phyloP scores from a whole-genome alignment of 1,284 basidiomycete genomes.

The Earliella scabrosa region DNA sequence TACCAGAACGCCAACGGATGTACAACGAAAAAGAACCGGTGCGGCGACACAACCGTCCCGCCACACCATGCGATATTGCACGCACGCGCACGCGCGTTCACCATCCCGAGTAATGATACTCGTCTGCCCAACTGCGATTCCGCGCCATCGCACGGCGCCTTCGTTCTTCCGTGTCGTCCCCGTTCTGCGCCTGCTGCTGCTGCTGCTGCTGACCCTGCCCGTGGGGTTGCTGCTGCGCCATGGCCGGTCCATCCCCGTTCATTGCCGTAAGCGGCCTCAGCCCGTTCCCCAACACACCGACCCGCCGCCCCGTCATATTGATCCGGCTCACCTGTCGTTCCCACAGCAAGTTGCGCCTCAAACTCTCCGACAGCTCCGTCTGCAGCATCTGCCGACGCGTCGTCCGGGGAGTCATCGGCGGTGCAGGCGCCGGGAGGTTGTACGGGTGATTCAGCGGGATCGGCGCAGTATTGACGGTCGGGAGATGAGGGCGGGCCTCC shows the following conservation, averaged over 20 bases:
- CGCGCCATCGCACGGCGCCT: constrained; percentile 52
- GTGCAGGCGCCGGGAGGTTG: constrained; percentile 68
- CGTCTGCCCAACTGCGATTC: constrained; percentile 72
- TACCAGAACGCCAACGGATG: not conserved
- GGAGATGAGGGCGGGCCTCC: constrained; percentile 24
- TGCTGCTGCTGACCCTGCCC: constrained; percentile 23
- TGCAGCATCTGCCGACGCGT: constrained; percentile 84
- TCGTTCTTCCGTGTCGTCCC: constrained; percentile 42
- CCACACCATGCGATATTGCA: not conserved
- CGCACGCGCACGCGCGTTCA: constrained; percentile 32
- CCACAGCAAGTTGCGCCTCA: constrained; percentile 85
- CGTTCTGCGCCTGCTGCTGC: constrained; percentile 14
- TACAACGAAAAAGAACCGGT: not conserved
- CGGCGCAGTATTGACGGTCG: constrained; percentile 43
- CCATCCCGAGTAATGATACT: constrained; percentile 72
- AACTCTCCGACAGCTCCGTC: constrained; percentile 84
- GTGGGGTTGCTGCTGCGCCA: constrained; percentile 37
- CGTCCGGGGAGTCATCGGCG: constrained; percentile 83
- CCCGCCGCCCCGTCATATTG: constrained; percentile 44
- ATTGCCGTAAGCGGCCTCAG: constrained; percentile 47
- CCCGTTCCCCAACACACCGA: constrained; percentile 37
- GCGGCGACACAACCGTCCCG: not conserved
- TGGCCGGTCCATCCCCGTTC: constrained; percentile 33
- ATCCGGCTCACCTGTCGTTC: constrained; percentile 73
- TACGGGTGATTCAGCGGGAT: constrained; percentile 74